A percentile compares a stretch with the other conserved stretches of the same genome.
Conservation (phyloP, 2,329 filamentous ascomycete species). For the Alternaria longipes region DNA sequence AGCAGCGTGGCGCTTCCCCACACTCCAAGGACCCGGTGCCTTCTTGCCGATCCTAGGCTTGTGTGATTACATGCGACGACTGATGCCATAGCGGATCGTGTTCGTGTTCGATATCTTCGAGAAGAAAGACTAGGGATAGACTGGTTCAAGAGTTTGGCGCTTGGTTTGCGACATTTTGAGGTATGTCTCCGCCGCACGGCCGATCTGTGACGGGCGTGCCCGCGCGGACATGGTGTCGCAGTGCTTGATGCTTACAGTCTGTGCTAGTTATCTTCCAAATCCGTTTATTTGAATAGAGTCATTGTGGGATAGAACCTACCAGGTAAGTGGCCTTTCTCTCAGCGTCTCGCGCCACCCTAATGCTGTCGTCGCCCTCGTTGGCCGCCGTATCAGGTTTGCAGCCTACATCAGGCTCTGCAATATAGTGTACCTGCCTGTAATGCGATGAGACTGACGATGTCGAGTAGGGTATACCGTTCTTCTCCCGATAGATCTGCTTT, state of each 20-base stretch:
- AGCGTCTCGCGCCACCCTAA: neutral
- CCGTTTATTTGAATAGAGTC: constrained; percentile 37
- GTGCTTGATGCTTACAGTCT: constrained; percentile 33
- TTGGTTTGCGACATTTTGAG: constrained; percentile 48
- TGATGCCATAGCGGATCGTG: constrained; percentile 49
- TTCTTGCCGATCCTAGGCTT: constrained; percentile 41
- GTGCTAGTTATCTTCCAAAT: constrained; percentile 39
- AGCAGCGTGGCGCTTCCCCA: constrained; percentile 51
- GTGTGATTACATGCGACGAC: constrained; percentile 47
- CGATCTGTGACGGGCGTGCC: constrained; percentile 15
- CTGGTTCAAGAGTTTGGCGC: constrained; percentile 53
- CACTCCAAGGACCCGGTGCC: constrained; percentile 45
- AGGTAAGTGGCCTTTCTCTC: constrained; percentile 30
- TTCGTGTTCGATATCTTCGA: constrained; percentile 48
- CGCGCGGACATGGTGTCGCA: constrained; percentile 8
- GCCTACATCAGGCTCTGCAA: neutral
- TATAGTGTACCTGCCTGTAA: neutral
- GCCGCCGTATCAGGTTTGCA: neutral
- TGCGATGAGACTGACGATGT: constrained; percentile 14
- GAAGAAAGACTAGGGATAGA: constrained; percentile 55
- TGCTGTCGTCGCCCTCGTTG: constrained; percentile 1
- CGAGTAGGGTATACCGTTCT: constrained; percentile 37
- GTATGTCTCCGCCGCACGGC: constrained; percentile 31
- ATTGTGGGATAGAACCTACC: constrained; percentile 39
- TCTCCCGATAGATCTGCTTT: constrained; percentile 44